Conservation (phyloP, 163 green algal genomes). For the Trebouxiophyceae sp. region DNA sequence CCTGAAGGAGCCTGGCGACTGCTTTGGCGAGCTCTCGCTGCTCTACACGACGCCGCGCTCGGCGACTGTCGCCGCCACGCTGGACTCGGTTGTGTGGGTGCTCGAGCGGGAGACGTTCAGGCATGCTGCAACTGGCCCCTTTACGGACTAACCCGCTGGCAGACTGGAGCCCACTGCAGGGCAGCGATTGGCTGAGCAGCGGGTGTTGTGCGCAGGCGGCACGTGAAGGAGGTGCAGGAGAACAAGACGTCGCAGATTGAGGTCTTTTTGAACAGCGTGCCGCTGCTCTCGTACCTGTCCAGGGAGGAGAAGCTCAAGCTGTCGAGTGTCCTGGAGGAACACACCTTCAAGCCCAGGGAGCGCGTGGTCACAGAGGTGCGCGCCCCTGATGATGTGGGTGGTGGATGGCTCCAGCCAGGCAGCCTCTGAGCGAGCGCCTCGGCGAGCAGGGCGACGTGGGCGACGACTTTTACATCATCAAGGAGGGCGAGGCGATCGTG, state of each 20-base stretch:
- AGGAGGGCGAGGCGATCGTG: slow-evolving; percentile 87
- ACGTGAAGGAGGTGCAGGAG: slow-evolving; percentile 62
- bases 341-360: slow-evolving; percentile 33
- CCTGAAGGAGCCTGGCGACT: slow-evolving; percentile 79
- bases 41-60: slow-evolving; percentile 80
- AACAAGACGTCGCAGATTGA: slow-evolving; percentile 62
- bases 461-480: slow-evolving; percentile 94
- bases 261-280: slow-evolving; percentile 92
- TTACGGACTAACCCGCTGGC: not conserved
- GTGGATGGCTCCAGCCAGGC: too few relatives aligned
- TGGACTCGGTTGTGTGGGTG: slow-evolving; percentile 78
- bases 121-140: not conserved
- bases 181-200: not conserved
- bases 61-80: slow-evolving; percentile 82
- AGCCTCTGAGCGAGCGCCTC: too few relatives aligned
- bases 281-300: slow-evolving; percentile 70
- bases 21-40: slow-evolving; percentile 89
- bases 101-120: slow-evolving; percentile 79
- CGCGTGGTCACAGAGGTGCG: slow-evolving; percentile 39
- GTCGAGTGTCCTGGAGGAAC: slow-evolving; percentile 62
- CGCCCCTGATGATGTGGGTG: not conserved
- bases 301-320: slow-evolving; percentile 77
- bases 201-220: slow-evolving; percentile 52
- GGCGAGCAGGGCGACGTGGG: slow-evolving; percentile 83
- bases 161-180: not conserved